phyloP scores from a whole-genome alignment of 495 filamentous ascomycete species.

The Chaetomium cochliodes region DNA sequence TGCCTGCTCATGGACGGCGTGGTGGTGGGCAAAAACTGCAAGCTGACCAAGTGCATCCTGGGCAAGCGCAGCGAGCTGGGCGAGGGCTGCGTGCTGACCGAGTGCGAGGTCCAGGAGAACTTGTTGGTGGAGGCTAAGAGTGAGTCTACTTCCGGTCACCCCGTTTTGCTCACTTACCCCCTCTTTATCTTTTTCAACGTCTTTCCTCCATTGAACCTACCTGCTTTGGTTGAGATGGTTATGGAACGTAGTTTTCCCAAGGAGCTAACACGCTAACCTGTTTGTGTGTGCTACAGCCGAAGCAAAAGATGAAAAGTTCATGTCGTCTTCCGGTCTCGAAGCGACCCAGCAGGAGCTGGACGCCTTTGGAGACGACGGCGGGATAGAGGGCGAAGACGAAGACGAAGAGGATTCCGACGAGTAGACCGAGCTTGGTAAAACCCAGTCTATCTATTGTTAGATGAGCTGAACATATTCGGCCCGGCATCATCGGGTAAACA shows the following conservation, averaged over 20 bases:
- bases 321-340: conserved; percentile 76
- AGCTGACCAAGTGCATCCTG: conserved; percentile 77
- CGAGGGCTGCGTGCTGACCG: conserved; percentile 69
- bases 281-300: conserved; percentile 49
- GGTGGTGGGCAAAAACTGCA: conserved; percentile 70
- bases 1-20: conserved; percentile 92
- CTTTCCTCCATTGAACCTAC: conserved; percentile 1
- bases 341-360: conserved; percentile 55
- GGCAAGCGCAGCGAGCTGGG: conserved; percentile 75
- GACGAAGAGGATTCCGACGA: conserved; percentile 5
- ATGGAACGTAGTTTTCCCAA: neutral
- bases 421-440: neutral
- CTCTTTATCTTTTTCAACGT: neutral
- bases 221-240: neutral
- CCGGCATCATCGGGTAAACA: neutral
- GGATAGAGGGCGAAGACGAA: conserved; percentile 17
- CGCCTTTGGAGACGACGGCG: conserved; percentile 34
- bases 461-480: conserved; percentile 6
- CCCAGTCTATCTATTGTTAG: conserved; percentile 7
- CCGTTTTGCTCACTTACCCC: neutral
- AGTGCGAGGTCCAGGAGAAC: conserved; percentile 89
- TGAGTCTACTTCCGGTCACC: conserved; percentile 42
- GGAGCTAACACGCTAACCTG: neutral
- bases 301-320: conserved; percentile 81
- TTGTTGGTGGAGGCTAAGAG: conserved; percentile 75